Base-by-base conservation (phyloP, 176 grass and related monocot species). In the Avena sativa region DNA sequence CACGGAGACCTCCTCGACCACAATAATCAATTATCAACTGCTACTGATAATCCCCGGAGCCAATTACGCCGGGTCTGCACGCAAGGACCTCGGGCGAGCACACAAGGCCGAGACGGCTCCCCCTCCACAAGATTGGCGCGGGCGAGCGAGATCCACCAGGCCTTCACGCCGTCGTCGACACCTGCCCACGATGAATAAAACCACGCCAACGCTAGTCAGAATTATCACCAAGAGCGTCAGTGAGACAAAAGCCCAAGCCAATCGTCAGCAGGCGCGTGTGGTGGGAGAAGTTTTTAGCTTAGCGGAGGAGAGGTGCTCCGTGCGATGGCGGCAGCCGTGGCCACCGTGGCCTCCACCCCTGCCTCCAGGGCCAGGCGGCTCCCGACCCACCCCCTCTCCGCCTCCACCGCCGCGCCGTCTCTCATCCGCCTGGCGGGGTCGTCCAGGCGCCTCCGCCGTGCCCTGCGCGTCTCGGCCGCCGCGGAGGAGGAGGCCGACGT, bases 401-500 rank as follows among this genome's bases (percentile, higher is more conserved):
- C 57, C 15, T 26, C 53, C 48, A 40, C 78, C 52, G 79, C 85
- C 2, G 46, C 75, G 0, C 36, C 85, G 34, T 84, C 76, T 0
- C 70, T 84, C 20, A 11, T 81, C 50, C 84, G 74, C 36, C 89
- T 88, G 26, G 17, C 59, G 6, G 20, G 85, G 32, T 38, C 81
- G 34, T 10, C 55, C 13, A 40, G 58, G 76, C 81, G 81, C 75
- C 81, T 84, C 25, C 85, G 85, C 13, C 65, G 74, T 1, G 60
- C 72, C 23, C 47, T 81, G 67, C 81, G 62, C 20, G 50, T 74
- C 8, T 82, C 53, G 9, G 88, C 52, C 6, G 79, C 72, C 3
- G 82, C 67, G 36, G 89, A 60, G 78, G 85, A 87, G 20, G 85
- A 87, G 20, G 68, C 40, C 23, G 89, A 81, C 49, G 76, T 68